Evolutionary conservation across 495 filamentous ascomycete species (phyloP), one percentile per base, ranked within the genome.

Genomic region (Sphaerosporella brunnea): DNA sequence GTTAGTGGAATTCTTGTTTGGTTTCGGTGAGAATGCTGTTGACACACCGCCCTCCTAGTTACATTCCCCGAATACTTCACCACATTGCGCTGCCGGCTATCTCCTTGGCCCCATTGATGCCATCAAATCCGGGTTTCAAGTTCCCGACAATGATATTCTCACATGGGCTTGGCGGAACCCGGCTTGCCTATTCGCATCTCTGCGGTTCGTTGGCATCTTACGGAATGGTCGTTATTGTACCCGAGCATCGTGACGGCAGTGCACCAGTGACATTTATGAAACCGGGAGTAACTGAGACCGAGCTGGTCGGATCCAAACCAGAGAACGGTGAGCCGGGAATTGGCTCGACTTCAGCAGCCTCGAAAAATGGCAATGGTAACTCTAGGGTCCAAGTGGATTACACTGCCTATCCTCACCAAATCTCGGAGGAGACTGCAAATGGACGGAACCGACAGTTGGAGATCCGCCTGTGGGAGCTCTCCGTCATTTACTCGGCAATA

Each of bases 131-230:
- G 1, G 54, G 64, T 41, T 53, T 60, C 18, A 64, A 73, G 66
- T 84, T 82, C 75, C 82, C 82, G 1, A 80, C 82, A 0, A 73
- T 80, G 65, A 67, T 88, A 25, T 86, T 88, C 63, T 84, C 80
- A 8, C 82, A 88, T 57, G 82, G 82, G 2, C 67, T 87, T 2
- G 83, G 78, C 2, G 82, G 82, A 15, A 75, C 70, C 34, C 65
- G 78, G 25, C 83, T 84, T 41, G 68, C 82, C 19, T 88, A 87
- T 63, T 83, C 78, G 28, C 72, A 84, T 54, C 51, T 86, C 8
- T 71, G 68, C 18, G 78, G 79, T 4, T 79, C 79, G 0, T 55
- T 88, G 19, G 79, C 82, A 1, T 80, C 77, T 5, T 71, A 85
- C 55, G 83, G 83, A 15, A 65, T 84, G 8, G 72, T 86, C 5